These are phyloP conservation scores for Sarocladium strictum DNA, from an alignment of 2,329 filamentous ascomycete genomes.

Conservation along the genomic window DNA sequence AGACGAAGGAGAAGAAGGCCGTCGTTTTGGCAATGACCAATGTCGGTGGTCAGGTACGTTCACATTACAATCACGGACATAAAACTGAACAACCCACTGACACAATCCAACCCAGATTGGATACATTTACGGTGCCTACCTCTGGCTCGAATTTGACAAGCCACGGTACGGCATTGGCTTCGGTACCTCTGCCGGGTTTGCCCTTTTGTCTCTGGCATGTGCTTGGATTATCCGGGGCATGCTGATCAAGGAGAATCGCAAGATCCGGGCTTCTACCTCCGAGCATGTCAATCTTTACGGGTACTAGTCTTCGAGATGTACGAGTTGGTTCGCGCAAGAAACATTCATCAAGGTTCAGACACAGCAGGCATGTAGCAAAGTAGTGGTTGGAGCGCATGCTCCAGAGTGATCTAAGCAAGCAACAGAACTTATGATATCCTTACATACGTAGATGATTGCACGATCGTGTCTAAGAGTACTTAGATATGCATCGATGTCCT, in stretches of 20 bases:
- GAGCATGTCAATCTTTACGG: constrained; percentile 32
- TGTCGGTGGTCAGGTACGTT: constrained; percentile 29
- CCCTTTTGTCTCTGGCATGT: constrained; percentile 27
- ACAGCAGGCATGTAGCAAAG: too few relatives aligned
- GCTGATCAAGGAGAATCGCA: constrained; percentile 35
- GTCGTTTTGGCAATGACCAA: constrained; percentile 43
- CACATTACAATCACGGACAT: neutral
- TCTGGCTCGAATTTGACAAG: constrained; percentile 39
- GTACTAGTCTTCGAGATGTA: constrained; percentile 19
- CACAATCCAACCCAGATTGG: constrained; percentile 27
- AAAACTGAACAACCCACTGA: neutral
- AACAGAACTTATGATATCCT: too few relatives aligned
- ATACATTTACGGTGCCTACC: constrained; percentile 45
- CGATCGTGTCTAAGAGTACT: too few relatives aligned
- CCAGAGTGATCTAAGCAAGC: too few relatives aligned
- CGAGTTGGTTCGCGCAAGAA: neutral
- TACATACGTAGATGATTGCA: too few relatives aligned
- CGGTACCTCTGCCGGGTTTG: constrained; percentile 37
- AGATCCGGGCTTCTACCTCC: constrained; percentile 25
- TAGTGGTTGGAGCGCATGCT: too few relatives aligned
- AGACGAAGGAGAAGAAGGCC: constrained; percentile 44
- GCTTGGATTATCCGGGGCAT: constrained; percentile 37
- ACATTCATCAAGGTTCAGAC: too few relatives aligned
- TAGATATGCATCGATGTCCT: too few relatives aligned
- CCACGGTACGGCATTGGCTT: constrained; percentile 40